phyloP scores from a whole-genome alignment of 164 flowering plant genomes.

The Magnolia sinica region DNA sequence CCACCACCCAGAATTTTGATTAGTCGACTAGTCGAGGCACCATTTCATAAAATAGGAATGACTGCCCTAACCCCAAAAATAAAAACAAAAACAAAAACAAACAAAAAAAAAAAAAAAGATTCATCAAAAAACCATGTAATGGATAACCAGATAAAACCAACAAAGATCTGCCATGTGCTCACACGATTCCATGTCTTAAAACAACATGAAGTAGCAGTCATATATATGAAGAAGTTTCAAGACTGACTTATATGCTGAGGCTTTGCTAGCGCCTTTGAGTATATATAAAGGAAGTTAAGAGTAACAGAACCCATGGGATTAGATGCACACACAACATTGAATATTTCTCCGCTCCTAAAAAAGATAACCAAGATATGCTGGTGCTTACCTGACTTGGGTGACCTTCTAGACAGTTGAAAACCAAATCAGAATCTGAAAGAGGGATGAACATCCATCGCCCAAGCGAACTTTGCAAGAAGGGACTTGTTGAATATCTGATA shows the following conservation, averaged over 20 bases:
- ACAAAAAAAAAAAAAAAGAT: no score
- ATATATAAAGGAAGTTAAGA: not conserved
- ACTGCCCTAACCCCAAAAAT: no score
- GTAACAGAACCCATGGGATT: not conserved
- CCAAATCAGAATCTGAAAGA: slow-evolving; percentile 72
- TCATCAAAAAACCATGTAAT: no score
- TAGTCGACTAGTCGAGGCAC: no score
- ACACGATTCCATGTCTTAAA: slow-evolving; percentile 10
- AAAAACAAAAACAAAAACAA: no score
- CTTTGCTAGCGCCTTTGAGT: slow-evolving; percentile 4
- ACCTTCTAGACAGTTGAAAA: slow-evolving; percentile 2
- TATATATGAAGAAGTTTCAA: slow-evolving; percentile 1
- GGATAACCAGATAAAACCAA: not conserved
- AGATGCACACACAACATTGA: slow-evolving; percentile 12
- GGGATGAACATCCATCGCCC: slow-evolving; percentile 99
- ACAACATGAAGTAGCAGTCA: slow-evolving; percentile 8
- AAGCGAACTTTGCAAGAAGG: slow-evolving; percentile 82
- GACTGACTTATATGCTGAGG: not conserved
- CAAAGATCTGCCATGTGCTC: not conserved
- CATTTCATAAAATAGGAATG: no score
- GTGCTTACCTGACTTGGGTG: not conserved
- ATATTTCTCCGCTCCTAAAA: not conserved
- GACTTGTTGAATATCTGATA: slow-evolving; percentile 89
- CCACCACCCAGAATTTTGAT: no score
- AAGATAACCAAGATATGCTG: not conserved